Evolutionary conservation across 495 filamentous ascomycete species (phyloP), one percentile per base, ranked within the genome.

Genomic region (Copromyces sp.): DNA sequence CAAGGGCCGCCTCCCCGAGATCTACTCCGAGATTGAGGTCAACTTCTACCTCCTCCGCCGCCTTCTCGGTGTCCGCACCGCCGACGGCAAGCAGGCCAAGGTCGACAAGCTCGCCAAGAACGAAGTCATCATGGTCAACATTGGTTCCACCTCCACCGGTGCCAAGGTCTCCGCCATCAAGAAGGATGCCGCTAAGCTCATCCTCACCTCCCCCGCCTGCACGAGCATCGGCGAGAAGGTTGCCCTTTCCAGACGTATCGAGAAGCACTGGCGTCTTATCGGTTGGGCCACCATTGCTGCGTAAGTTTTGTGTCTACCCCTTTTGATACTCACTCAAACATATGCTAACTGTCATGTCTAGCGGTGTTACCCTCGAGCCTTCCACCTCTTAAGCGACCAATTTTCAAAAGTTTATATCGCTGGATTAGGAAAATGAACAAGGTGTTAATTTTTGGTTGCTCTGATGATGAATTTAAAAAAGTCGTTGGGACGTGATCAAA

Each of bases 91-190:
- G 87, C 96, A 98, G 83, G 94, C 94, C 74, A 99, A 98, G 91
- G 95, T 99, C 73, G 93, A 92, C 72, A 99, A 99, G 85, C 86
- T 99, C 59, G 84, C 94, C 53, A 98, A 98, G 90, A 97, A 96
- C 80, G 95, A 99, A 82, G 93, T 98, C 77, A 92, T 95, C 78
- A 98, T 99, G 95, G 95, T 99, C 72, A 99, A 99, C 86, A 98
- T 99, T 79, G 95, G 95, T 71, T 96, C 93, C 37, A 97, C 95
- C 16, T 95, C 95, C 65, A 97, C 95, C 29, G 95, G 95, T 74
- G 92, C 92, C 71, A 98, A 97, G 88, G 94, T 99, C 20, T 87
- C 94, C 61, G 94, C 93, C 77, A 95, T 98, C 75, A 97, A 95
- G 89, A 93, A 94, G 73, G 96, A 98, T 90, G 94, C 93, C 44